phyloP scores from a whole-genome alignment of 2,329 filamentous ascomycete genomes.

The Pseudogymnoascus sp. region DNA sequence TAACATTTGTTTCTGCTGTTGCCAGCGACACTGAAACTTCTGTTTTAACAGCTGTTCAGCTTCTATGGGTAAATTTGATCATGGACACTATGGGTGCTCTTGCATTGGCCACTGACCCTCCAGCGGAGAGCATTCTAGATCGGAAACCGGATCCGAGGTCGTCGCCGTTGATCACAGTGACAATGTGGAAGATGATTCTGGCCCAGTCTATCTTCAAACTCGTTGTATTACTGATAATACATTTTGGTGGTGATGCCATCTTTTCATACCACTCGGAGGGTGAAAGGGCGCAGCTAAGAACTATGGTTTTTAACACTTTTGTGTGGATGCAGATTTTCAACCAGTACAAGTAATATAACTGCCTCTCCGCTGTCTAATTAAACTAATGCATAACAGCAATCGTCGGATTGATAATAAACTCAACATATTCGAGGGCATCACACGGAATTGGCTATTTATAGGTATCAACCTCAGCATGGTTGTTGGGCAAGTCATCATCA shows the following conservation, averaged over 20 bases:
- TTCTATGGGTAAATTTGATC: slow-evolving; percentile 62
- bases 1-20: slow-evolving; percentile 57
- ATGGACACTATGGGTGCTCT: slow-evolving; percentile 62
- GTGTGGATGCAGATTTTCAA: slow-evolving; percentile 76
- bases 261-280: slow-evolving; percentile 43
- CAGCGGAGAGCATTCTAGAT: slow-evolving; percentile 48
- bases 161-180: slow-evolving; percentile 35
- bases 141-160: slow-evolving; percentile 40
- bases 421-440: slow-evolving; percentile 89
- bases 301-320: slow-evolving; percentile 61
- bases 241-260: slow-evolving; percentile 60
- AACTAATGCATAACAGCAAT: slow-evolving; percentile 47
- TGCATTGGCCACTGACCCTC: slow-evolving; percentile 55
- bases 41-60: slow-evolving; percentile 57
- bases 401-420: slow-evolving; percentile 88
- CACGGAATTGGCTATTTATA: slow-evolving; percentile 81
- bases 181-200: slow-evolving; percentile 59
- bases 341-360: slow-evolving; percentile 70
- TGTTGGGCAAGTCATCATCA: slow-evolving; percentile 79
- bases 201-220: slow-evolving; percentile 54
- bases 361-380: slow-evolving; percentile 9
- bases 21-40: slow-evolving; percentile 45
- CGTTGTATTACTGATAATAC: slow-evolving; percentile 66
- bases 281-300: slow-evolving; percentile 41
- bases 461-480: slow-evolving; percentile 80